Base-by-base conservation (phyloP, 192 early-diverging fungal species). In the Rhizophagus prolifer region DNA sequence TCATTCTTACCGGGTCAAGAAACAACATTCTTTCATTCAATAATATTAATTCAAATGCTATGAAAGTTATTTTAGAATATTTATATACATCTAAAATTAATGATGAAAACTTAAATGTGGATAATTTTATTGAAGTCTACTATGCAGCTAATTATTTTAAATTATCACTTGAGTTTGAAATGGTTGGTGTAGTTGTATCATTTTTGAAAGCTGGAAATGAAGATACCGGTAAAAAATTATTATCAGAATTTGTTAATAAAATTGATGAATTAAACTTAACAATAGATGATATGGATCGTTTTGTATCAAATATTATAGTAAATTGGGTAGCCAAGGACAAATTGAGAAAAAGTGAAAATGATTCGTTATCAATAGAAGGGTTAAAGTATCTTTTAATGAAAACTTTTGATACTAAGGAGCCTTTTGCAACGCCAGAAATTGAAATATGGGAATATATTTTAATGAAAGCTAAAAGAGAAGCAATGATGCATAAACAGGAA, bases 51-150 rank as follows among this genome's bases (percentile, higher is more conserved):
- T 34, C 34, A 28, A 7, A 28, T 66, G 26, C 64, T 36, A 66
- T 66, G 64, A 66, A 66, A 66, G 13, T 36, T 7, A 31, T 66
- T 21, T n/a, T 66, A 30, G 64, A 66, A 36, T 66, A 34, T 66
- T 31, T 66, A n/a, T 66, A 66, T 66, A 66, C 64, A 0, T 54
- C 50, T 16, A 36, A 36, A 2, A n/a, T 36, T 34, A 9, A 19
- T 13, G 26, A 66, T 0, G n/a, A 31, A 28, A 36, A 21, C 1
- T 9, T 66, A 26, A 66, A 26, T 16, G n/a, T 66, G 21, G 19
- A 28, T 21, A 66, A 66, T 66, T 16, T 36, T 14, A 12, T 66
- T 19, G 64, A 30, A 36, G 34, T 36, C 8, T 66, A 66, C n/a
- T 21, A 66, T n/a, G 64, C 64, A 9, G 13, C 28, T 8, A n/a